Evolutionary conservation across 75 land plant species (phyloP).

Genomic region (Larix kaempferi): DNA sequence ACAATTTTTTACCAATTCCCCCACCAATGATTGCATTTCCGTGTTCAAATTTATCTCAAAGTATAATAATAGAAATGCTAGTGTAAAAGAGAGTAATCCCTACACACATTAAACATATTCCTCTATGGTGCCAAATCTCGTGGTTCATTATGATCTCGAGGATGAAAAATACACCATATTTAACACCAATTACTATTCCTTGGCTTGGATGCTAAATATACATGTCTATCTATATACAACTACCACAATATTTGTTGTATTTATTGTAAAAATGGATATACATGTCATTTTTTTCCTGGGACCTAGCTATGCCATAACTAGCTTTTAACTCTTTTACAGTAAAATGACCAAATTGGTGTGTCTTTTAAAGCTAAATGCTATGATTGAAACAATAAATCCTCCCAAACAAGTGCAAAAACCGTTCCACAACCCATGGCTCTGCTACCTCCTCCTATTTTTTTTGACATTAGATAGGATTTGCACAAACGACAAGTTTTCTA

Average conservation of each 20-base stretch:
- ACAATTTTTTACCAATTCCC: neutral
- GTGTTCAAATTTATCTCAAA: constrained; percentile 1
- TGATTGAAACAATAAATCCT: constrained; percentile 8
- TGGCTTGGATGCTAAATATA: neutral
- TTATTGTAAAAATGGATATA: constrained; percentile 1
- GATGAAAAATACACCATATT: neutral
- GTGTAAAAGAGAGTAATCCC: neutral
- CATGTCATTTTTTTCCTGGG: neutral
- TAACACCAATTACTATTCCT: constrained; percentile 5
- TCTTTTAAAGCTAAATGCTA: neutral
- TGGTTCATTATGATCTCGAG: neutral
- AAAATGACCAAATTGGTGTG: neutral
- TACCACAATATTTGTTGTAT: neutral
- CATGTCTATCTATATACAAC: neutral
- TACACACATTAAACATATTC: neutral
- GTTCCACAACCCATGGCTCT: constrained; percentile 8
- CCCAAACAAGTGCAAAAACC: constrained; percentile 9
- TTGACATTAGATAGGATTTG: constrained; percentile 30
- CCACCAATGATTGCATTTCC: constrained; percentile 4
- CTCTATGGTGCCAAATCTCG: neutral
- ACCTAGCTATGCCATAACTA: neutral
- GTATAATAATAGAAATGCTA: constrained; percentile 6
- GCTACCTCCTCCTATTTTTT: neutral
- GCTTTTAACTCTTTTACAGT: neutral
- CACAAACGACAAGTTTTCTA: constrained; percentile 75